A percentile compares a stretch with the other conserved stretches of the same genome.
Conservation (phyloP, 768 basidiomycete genomes). For the Boletellus emodensis region DNA sequence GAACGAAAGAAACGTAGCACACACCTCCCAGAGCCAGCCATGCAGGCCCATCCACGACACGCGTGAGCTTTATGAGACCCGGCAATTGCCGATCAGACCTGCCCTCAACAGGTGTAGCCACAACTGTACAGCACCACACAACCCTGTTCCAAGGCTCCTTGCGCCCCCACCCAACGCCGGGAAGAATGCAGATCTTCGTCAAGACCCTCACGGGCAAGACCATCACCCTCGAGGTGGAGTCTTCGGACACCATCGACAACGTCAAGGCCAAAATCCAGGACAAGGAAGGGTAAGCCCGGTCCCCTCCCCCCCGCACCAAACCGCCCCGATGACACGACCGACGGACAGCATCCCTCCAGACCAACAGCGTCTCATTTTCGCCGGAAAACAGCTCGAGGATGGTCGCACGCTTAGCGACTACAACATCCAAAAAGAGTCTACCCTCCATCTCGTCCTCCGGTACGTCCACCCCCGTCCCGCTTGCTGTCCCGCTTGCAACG, state of each 20-base stretch:
- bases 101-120: conserved; percentile 28
- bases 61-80: neutral
- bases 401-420: conserved; percentile 95
- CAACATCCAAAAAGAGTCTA: conserved; percentile 98
- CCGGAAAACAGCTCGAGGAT: conserved; percentile 98
- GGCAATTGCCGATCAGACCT: conserved; percentile 13
- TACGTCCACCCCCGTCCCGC: conserved; percentile 31
- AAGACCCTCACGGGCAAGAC: conserved; percentile 71
- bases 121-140: conserved; percentile 32
- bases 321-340: too few species aligned
- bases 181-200: conserved; percentile 69
- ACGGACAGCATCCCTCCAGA: conserved; percentile 35
- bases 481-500: neutral
- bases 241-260: conserved; percentile 28
- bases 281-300: conserved; percentile 58
- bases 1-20: neutral
- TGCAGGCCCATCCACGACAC: too few species aligned
- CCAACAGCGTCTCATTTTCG: conserved; percentile 43
- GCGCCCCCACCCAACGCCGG: conserved; percentile 1
- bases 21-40: neutral
- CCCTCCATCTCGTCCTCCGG: conserved; percentile 96
- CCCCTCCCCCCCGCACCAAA: neutral
- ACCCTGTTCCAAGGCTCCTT: too few species aligned
- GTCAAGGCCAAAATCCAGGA: conserved; percentile 43
- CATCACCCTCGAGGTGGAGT: conserved; percentile 30